These are phyloP conservation scores for Podospora bellae-mahoneyi DNA, from an alignment of 495 filamentous ascomycete species.

Conservation along the genomic window DNA sequence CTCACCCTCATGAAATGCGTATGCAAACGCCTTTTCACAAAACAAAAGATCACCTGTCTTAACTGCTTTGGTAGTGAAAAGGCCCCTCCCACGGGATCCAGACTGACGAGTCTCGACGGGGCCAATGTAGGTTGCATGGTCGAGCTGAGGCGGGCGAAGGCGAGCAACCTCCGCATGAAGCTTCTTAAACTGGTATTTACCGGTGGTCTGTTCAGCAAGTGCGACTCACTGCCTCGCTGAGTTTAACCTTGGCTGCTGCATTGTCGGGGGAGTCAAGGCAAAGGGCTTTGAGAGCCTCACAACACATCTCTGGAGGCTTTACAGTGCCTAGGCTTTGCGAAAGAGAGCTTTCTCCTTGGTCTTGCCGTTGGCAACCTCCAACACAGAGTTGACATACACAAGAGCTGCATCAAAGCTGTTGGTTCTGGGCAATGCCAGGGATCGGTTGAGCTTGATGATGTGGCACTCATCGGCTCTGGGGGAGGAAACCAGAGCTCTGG, in stretches of 20 bases:
- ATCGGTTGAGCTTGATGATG: slow-evolving; percentile 15
- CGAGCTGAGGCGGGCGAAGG: slow-evolving; percentile 37
- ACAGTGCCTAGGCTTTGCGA: slow-evolving; percentile 46
- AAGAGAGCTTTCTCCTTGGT: slow-evolving; percentile 46
- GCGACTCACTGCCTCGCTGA: not conserved
- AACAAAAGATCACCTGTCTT: not conserved
- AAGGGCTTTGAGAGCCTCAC: slow-evolving; percentile 19
- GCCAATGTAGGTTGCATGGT: slow-evolving; percentile 46
- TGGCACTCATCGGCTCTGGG: slow-evolving; percentile 8
- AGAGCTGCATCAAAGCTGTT: slow-evolving; percentile 16
- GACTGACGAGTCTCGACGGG: slow-evolving; percentile 25
- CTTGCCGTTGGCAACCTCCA: not conserved
- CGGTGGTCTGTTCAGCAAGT: not conserved
- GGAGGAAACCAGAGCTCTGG: slow-evolving; percentile 9
- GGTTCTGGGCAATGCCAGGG: slow-evolving; percentile 10
- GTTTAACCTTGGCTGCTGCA: not conserved
- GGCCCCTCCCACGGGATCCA: slow-evolving; percentile 21
- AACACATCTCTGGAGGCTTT: slow-evolving; percentile 41
- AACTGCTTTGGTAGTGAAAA: not conserved
- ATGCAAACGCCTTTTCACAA: not conserved
- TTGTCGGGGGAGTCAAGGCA: not conserved
- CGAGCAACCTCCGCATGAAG: slow-evolving; percentile 38
- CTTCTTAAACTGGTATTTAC: slow-evolving; percentile 41
- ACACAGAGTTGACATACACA: slow-evolving; percentile 6
- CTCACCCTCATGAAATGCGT: not conserved